phyloP scores from a whole-genome alignment of 805 yeast genomes.

The Tetrapisispora pingtungensis region DNA sequence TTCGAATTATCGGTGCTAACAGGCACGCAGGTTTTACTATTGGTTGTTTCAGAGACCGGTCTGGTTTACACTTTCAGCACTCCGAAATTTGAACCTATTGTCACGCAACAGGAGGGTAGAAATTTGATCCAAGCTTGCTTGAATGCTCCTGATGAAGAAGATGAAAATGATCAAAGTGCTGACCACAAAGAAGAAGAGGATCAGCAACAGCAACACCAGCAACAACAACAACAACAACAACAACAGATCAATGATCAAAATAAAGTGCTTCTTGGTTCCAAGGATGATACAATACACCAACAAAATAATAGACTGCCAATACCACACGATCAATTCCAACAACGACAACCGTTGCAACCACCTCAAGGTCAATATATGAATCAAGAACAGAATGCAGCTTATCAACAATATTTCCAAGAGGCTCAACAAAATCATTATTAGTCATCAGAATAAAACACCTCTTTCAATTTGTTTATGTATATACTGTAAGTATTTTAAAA shows the following conservation, averaged over 20 bases:
- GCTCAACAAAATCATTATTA: constrained; percentile 48
- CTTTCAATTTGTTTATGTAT: neutral
- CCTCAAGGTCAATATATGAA: constrained; percentile 31
- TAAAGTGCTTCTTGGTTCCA: neutral
- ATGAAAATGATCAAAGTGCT: constrained; percentile 43
- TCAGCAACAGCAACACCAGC: constrained; percentile 7
- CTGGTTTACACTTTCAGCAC: constrained; percentile 95
- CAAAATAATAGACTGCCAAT: neutral
- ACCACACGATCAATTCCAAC: neutral
- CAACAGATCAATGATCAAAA: neutral
- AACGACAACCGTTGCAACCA: neutral
- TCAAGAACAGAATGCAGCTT: constrained; percentile 46
- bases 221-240: constrained; percentile 6
- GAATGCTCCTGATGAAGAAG: constrained; percentile 78
- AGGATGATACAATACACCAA: neutral
- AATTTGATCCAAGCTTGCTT: constrained; percentile 92
- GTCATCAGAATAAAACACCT: constrained; percentile 1
- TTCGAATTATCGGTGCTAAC: constrained; percentile 91
- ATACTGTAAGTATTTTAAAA: neutral
- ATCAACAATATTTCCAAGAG: constrained; percentile 54
- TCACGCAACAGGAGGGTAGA: constrained; percentile 93
- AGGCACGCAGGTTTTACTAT: constrained; percentile 87
- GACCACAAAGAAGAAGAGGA: constrained; percentile 13
- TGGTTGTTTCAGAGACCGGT: constrained; percentile 95
- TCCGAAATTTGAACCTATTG: constrained; percentile 93